Evolutionary conservation across 345 rosid genomes (phyloP), one percentile per base, ranked within the genome.

Genomic region (Adansonia digitata): DNA sequence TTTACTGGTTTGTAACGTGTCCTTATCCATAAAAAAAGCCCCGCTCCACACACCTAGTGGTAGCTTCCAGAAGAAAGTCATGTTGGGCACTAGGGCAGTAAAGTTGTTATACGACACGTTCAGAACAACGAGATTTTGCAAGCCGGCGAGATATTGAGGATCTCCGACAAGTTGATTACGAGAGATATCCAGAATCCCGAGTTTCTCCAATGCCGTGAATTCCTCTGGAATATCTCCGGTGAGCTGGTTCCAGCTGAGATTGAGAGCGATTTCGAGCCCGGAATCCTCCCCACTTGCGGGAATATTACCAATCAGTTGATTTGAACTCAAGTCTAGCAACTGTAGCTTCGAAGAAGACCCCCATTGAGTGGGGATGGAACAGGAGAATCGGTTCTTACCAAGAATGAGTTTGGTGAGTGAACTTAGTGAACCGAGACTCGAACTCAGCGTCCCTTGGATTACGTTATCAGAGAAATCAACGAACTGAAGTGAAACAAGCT

Each of bases 61-160:
- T 18, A 94, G 91, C 82, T 79, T 88, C 26, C 89, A 68, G 82
- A 94, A 94, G 81, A 94, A 92, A 34, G 91, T 89, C 10, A 90
- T 90, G 75, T 92, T 85, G 0, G 98, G 97, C 35, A 91, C 84
- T 64, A 82, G 85, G 8, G 97, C 97, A 5, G 97, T 84, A 82
- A 94, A 89, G 51, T 88, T 81, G 72, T 94, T 94, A 85, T 85
- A 88, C 1, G 98, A 94, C 59, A 94, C 84, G 79, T 94, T 94
- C 74, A 94, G 96, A 20, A 88, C 84, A 55, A 94, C 94, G 69
- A 94, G 97, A 73, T 94, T 94, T 79, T 86, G 91, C 81, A 94
- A 52, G 57, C 82, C 83, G 37, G 88, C 81, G 48, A 94, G 89
- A 75, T 74, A 64, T 29, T 55, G 82, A 39, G 92, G 82, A 74